Conservation (phyloP, 1,284 basidiomycete species). For the Rhodotorula sp. region DNA sequence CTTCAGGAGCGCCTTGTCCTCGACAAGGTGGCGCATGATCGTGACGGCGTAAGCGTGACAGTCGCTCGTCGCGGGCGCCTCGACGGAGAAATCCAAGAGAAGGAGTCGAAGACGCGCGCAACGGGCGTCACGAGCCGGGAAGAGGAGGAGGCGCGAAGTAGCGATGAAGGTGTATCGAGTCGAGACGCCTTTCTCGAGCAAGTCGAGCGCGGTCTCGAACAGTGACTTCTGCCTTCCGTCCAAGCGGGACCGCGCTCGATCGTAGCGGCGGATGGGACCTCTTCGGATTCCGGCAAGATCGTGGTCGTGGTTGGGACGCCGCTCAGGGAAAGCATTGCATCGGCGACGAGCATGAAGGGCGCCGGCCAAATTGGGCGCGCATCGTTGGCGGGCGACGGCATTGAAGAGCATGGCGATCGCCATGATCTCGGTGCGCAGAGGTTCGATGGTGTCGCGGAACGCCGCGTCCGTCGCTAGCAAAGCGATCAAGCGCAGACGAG, state of each 20-base stretch:
- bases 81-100: constrained; percentile 40
- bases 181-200: constrained; percentile 62
- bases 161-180: constrained; percentile 76
- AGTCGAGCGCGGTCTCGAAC: constrained; percentile 69
- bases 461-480: constrained; percentile 41
- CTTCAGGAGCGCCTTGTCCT: constrained; percentile 67
- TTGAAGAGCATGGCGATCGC: constrained; percentile 24
- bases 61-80: constrained; percentile 52
- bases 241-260: constrained; percentile 62
- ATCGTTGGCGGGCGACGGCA: constrained; percentile 40
- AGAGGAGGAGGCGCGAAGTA: constrained; percentile 70
- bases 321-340: constrained; percentile 71
- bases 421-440: constrained; percentile 38
- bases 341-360: constrained; percentile 72
- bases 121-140: constrained; percentile 70
- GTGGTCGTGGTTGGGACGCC: constrained; percentile 60
- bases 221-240: constrained; percentile 61
- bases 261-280: constrained; percentile 50
- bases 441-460: constrained; percentile 41
- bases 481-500: constrained; percentile 42
- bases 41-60: constrained; percentile 81
- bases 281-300: constrained; percentile 63
- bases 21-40: constrained; percentile 85
- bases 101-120: constrained; percentile 63
- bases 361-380: constrained; percentile 75